Conservation (phyloP, 208 protist species). For the Acanthamoeba pearcei region DNA sequence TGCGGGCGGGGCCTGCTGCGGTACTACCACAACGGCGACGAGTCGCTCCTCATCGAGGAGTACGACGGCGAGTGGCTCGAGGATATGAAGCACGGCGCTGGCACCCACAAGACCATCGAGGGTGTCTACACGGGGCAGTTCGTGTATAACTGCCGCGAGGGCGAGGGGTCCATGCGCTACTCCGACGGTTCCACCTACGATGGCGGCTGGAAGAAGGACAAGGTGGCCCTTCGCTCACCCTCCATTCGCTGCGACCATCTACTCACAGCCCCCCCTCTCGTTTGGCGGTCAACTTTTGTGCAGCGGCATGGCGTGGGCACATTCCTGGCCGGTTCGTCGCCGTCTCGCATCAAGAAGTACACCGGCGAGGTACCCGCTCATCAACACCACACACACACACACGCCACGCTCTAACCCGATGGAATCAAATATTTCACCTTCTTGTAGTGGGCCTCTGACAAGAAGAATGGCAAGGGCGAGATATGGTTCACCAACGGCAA, state of each 20-base stretch:
- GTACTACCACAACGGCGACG: neutral
- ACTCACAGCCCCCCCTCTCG: neutral
- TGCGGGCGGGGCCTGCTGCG: neutral
- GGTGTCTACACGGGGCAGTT: conserved; percentile 62
- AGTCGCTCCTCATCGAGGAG: conserved; percentile 40
- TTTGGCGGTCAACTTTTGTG: neutral
- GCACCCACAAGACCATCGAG: conserved; percentile 5
- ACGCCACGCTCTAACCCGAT: no score
- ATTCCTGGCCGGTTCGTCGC: neutral
- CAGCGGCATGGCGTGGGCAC: conserved; percentile 34
- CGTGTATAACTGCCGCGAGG: conserved; percentile 31
- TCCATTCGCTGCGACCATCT: no score
- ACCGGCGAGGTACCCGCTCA: neutral
- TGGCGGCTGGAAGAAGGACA: conserved; percentile 52
- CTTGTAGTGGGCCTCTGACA: conserved; percentile 17
- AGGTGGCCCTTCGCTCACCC: neutral
- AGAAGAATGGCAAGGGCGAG: conserved; percentile 55
- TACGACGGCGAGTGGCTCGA: conserved; percentile 62
- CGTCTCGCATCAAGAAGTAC: conserved; percentile 50
- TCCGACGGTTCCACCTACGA: conserved; percentile 33
- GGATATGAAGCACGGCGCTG: conserved; percentile 56
- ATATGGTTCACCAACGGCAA: conserved; percentile 66
- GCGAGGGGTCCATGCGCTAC: conserved; percentile 44
- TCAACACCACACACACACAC: neutral
- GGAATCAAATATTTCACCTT: neutral